Conservation (phyloP, 2,329 filamentous ascomycete genomes). For the Colletotrichum phormii region DNA sequence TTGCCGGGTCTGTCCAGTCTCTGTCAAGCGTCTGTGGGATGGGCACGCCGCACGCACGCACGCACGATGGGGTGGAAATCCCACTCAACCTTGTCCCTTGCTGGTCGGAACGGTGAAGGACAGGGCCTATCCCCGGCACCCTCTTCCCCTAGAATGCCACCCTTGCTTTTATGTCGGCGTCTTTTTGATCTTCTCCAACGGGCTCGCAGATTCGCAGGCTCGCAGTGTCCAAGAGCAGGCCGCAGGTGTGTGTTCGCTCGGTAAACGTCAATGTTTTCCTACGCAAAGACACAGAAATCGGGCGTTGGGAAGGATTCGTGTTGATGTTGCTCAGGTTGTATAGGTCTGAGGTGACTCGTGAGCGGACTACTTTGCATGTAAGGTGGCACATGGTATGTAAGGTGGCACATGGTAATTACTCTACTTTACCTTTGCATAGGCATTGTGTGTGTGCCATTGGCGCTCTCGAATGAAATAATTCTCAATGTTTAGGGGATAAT, state of each 20-base stretch:
- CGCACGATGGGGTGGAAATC: neutral
- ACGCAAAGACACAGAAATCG: neutral
- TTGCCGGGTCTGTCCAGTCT: neutral
- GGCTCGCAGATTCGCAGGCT: neutral
- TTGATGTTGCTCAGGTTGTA: neutral
- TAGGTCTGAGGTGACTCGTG: neutral
- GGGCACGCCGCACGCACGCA: too few species aligned
- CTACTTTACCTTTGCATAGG: too few species aligned
- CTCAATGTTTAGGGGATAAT: too few species aligned
- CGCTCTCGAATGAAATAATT: too few species aligned
- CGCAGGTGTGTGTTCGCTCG: neutral
- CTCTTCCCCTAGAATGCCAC: constrained; percentile 18
- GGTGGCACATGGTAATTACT: neutral
- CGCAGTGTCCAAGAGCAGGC: neutral
- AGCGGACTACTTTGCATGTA: neutral
- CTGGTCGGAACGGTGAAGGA: constrained; percentile 25
- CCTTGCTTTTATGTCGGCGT: constrained; percentile 9
- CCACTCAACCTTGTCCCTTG: constrained; percentile 10
- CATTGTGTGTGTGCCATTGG: neutral
- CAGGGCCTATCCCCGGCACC: constrained; percentile 22
- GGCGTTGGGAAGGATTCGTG: neutral
- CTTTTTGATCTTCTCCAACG: neutral
- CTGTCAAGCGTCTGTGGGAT: neutral
- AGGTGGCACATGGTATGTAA: neutral
- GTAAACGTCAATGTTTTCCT: neutral